Conservation (phyloP, 1,139 yeast genomes). For the Blastobotrys serpentis region DNA sequence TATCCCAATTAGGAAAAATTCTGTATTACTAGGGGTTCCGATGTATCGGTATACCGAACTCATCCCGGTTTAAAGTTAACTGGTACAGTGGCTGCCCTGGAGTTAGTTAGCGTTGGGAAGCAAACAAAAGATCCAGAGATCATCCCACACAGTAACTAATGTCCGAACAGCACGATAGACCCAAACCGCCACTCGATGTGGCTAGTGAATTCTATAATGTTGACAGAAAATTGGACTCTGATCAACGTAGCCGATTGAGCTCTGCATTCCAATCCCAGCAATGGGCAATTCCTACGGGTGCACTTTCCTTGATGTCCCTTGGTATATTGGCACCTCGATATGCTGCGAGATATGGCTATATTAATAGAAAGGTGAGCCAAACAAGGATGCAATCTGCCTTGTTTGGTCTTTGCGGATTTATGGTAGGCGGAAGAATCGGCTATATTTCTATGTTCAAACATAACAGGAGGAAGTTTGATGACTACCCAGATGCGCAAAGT, state of each 20-base stretch:
- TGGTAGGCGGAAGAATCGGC: constrained; percentile 27
- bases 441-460: constrained; percentile 21
- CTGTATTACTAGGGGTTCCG: too few relatives aligned
- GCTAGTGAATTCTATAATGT: constrained; percentile 24
- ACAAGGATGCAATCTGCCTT: constrained; percentile 25
- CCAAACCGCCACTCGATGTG: constrained; percentile 11
- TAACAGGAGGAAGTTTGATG: constrained; percentile 19
- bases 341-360: constrained; percentile 20
- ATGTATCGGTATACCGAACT: too few relatives aligned
- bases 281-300: constrained; percentile 23
- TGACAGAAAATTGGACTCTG: constrained; percentile 22
- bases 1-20: too few relatives aligned
- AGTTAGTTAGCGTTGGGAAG: too few relatives aligned
- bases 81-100: too few relatives aligned
- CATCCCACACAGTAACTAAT: background rate
- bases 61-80: too few relatives aligned
- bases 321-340: constrained; percentile 26
- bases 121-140: background rate
- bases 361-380: constrained; percentile 19
- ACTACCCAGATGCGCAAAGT: constrained; percentile 21
- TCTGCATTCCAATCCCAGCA: constrained; percentile 23
- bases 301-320: constrained; percentile 22
- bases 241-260: constrained; percentile 22
- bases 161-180: background rate
- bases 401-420: constrained; percentile 24